Evolutionary conservation across 163 green algal species (phyloP), one percentile per base, ranked within the genome.

Genomic region (Scenedesmus sp.): DNA sequence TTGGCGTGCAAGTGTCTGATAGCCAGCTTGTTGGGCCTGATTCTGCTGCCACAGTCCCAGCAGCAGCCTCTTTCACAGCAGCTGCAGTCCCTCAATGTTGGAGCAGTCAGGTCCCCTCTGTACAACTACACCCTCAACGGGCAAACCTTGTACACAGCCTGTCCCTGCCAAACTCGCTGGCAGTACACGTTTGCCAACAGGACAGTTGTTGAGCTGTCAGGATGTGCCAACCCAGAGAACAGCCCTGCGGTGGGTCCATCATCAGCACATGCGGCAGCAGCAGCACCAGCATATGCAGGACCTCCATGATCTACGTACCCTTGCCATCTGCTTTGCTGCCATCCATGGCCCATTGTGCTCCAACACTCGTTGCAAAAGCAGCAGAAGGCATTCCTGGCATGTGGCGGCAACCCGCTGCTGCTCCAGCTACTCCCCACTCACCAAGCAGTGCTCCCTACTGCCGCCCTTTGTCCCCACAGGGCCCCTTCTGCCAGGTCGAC

Each of bases 81-180:
- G 84, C 60, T 76, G 66, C 66, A 76, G 66, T 76, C 66, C 18
- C 66, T 76, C 66, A 76, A 76, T 18, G 66, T 3, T 89, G 84
- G 26, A 54, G 60, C 60, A 64, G 60, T 60, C 62, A 87, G 52
- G 56, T 74, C 16, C 55, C 64, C 82, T 7, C 20, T 87, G 56
- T 62, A 87, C 56, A 87, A 87, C 20, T 87, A 87, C 82, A 87
- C 82, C 55, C 56, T 87, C 3, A 56, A 73, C 20, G 82, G 82
- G 12, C 82, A 87, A 62, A 55, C 1, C 10, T 56, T 87, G 5
- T 87, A 87, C 82, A 87, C 82, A 74, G 82, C 66, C 5, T 87
- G 82, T 20, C 82, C 82, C 82, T 87, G 82, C 82, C 46, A 87
- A 15, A 10, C 23, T 0, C 46, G 56, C n/a, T 87, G 82, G 82